phyloP scores from a whole-genome alignment of 345 rosid genomes.

The Hypericum androsaemum region DNA sequence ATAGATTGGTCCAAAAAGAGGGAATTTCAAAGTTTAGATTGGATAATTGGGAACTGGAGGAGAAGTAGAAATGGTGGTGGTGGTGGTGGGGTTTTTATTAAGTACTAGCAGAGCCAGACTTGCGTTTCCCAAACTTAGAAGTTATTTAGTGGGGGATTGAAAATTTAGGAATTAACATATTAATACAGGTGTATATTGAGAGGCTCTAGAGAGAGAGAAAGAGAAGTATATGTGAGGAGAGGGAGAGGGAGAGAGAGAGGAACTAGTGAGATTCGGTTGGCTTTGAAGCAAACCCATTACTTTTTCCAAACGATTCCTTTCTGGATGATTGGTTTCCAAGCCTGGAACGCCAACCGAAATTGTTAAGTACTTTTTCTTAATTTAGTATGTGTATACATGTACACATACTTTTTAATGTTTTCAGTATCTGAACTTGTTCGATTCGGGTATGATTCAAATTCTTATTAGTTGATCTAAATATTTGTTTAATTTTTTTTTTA shows the following conservation, averaged over 20 bases:
- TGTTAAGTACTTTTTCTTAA: too few species aligned
- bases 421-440: too few species aligned
- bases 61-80: background rate
- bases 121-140: slow-evolving; percentile 32
- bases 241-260: slow-evolving; percentile 30
- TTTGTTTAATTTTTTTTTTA: too few species aligned
- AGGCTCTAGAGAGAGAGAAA: slow-evolving; percentile 2
- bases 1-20: too few species aligned
- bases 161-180: background rate
- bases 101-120: slow-evolving; percentile 13
- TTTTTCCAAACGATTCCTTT: background rate
- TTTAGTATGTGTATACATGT: too few species aligned
- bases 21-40: too few species aligned
- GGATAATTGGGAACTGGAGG: too few species aligned
- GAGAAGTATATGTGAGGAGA: slow-evolving; percentile 16
- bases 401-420: too few species aligned
- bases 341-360: too few species aligned
- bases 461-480: too few species aligned
- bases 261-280: slow-evolving; percentile 56
- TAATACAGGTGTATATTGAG: background rate
- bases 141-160: slow-evolving; percentile 9
- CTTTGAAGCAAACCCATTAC: slow-evolving; percentile 49
- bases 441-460: too few species aligned
- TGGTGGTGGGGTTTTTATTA: slow-evolving; percentile 4
- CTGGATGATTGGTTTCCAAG: too few species aligned